phyloP scores from a whole-genome alignment of 306 rosid genomes.

The Begonia peltatifolia region DNA sequence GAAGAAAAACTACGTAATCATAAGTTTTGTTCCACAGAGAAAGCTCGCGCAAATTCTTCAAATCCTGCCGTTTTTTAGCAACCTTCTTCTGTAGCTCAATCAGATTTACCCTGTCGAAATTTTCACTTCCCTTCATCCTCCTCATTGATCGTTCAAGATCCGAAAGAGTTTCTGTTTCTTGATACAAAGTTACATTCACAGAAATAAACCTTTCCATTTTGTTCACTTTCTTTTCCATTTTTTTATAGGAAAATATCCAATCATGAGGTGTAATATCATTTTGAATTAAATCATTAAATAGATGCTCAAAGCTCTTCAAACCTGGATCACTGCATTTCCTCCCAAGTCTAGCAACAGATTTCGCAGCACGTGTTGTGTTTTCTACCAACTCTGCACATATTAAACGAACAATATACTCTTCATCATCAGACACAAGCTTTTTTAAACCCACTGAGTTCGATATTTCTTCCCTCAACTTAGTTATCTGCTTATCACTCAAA shows the following conservation, averaged over 20 bases:
- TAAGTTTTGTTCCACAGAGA: slow-evolving; percentile 82
- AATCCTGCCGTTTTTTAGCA: slow-evolving; percentile 66
- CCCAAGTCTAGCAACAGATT: slow-evolving; percentile 75
- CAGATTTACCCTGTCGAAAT: slow-evolving; percentile 31
- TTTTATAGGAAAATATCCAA: slow-evolving; percentile 55
- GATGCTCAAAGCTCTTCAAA: slow-evolving; percentile 47
- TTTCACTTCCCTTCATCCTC: slow-evolving; percentile 59
- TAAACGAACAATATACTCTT: slow-evolving; percentile 40
- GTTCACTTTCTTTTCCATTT: slow-evolving; percentile 81
- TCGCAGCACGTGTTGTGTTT: slow-evolving; percentile 55
- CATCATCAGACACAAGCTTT: slow-evolving; percentile 82
- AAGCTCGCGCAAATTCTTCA: slow-evolving; percentile 49
- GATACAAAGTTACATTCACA: slow-evolving; percentile 69
- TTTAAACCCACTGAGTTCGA: slow-evolving; percentile 53
- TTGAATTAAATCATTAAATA: slow-evolving; percentile 41
- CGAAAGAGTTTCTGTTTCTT: slow-evolving; percentile 80
- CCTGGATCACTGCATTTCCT: slow-evolving; percentile 66
- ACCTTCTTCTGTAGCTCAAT: slow-evolving; percentile 72
- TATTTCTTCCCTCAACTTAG: slow-evolving; percentile 67
- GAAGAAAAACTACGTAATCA: slow-evolving; percentile 50
- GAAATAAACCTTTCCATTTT: slow-evolving; percentile 80
- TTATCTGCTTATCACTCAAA: slow-evolving; percentile 65
- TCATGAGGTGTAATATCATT: slow-evolving; percentile 43
- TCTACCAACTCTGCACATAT: slow-evolving; percentile 65
- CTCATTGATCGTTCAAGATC: slow-evolving; percentile 77